These are phyloP conservation scores for Saposhnikovia divaricata DNA, from an alignment of 129 eudicot genomes.

Conservation along the genomic window DNA sequence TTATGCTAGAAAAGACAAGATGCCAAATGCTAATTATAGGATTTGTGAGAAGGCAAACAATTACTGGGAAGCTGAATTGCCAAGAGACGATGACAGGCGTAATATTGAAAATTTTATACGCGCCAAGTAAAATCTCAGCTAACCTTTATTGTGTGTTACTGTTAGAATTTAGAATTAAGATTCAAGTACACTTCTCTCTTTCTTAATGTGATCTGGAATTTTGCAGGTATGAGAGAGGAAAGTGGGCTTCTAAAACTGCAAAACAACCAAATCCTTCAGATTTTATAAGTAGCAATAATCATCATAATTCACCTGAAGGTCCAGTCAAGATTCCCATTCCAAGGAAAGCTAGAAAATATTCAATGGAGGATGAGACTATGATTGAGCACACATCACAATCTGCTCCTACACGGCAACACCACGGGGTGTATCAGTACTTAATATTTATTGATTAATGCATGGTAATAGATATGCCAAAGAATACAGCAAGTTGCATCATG, in stretches of 20 bases:
- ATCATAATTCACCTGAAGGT: not conserved
- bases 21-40: no score
- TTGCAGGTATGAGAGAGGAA: slow-evolving; percentile 37
- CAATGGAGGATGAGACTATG: slow-evolving; percentile 38
- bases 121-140: slow-evolving; percentile 30
- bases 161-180: not conserved
- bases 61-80: slow-evolving; percentile 61
- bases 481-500: not conserved
- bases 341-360: slow-evolving; percentile 41
- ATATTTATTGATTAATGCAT: not conserved
- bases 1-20: no score
- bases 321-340: slow-evolving; percentile 22
- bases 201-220: not conserved
- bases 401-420: slow-evolving; percentile 27
- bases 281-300: not conserved
- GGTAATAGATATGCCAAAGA: not conserved
- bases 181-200: not conserved
- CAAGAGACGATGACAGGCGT: slow-evolving; percentile 29
- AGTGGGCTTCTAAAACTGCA: slow-evolving; percentile 31
- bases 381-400: slow-evolving; percentile 4
- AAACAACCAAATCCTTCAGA: slow-evolving; percentile 16
- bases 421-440: slow-evolving; percentile 22
- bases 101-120: slow-evolving; percentile 36
- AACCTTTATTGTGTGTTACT: not conserved
- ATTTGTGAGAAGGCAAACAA: slow-evolving; percentile 28